Percentiles rank a stretch among this genome's conserved stretches.
phyloP scores from a whole-genome alignment of 768 basidiomycete genomes.

The Boletus rubropictus region DNA sequence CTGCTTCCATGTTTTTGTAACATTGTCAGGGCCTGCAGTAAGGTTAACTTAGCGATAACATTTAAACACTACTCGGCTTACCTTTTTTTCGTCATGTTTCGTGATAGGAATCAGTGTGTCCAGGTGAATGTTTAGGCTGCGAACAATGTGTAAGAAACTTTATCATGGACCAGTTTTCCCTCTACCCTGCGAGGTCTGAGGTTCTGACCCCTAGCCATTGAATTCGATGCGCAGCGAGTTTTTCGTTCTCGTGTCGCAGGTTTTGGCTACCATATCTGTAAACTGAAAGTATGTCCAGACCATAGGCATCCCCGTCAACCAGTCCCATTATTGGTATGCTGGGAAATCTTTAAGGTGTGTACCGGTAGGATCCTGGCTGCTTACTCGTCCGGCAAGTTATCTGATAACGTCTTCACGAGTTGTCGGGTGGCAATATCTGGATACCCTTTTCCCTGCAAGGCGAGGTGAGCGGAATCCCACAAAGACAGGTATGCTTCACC shows the following conservation, averaged over 20 bases:
- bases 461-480: slow-evolving; percentile 3
- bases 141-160: background rate
- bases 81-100: slow-evolving; percentile 71
- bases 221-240: slow-evolving; percentile 61
- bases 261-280: slow-evolving; percentile 75
- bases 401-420: slow-evolving; percentile 66
- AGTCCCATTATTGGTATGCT: slow-evolving; percentile 76
- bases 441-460: slow-evolving; percentile 86
- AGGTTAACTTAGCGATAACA: background rate
- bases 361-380: slow-evolving; percentile 1
- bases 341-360: slow-evolving; percentile 1
- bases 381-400: slow-evolving; percentile 58
- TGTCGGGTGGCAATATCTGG: slow-evolving; percentile 91
- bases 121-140: slow-evolving; percentile 54
- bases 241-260: slow-evolving; percentile 65
- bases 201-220: slow-evolving; percentile 76
- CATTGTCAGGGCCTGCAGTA: slow-evolving; percentile 59
- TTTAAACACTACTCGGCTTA: slow-evolving; percentile 17
- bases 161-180: background rate
- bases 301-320: slow-evolving; percentile 90
- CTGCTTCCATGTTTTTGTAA: slow-evolving; percentile 36
- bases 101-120: slow-evolving; percentile 66
- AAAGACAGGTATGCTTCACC: slow-evolving; percentile 32
- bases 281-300: slow-evolving; percentile 85
- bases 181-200: slow-evolving; percentile 62